Evolutionary conservation across 164 flowering plant genomes (phyloP), one percentile per base, ranked within the genome.

Genomic region (Kalanchoe fedtschenkoi): DNA sequence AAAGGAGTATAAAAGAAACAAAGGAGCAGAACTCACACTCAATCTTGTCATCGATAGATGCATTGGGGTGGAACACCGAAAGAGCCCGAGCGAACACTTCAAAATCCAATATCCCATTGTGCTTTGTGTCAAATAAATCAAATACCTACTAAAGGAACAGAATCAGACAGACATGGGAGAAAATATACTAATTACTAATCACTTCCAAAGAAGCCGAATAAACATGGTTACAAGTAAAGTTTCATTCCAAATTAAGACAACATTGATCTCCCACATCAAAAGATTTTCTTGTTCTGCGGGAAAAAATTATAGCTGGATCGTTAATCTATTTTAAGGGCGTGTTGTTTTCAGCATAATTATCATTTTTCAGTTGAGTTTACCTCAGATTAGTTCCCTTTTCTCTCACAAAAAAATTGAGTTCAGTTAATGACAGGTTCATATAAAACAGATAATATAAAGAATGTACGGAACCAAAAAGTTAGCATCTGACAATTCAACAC

Each of bases 51-150:
- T 87, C 93, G 67, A 84, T 77, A 28, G 86, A 83, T 30, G 93
- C 93, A 70, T 81, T 81, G 41, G 95, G 95, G 69, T 87, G 95
- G 63, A 87, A 87, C 37, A 87, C 90, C 24, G 95, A 87, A 10
- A 87, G 84, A 15, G 90, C 88, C 41, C 90, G 87, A n/a, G 90
- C 90, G 72, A 87, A 87, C 74, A 84, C 95, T 67, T 87, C 90
- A 68, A 87, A 87, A 22, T 81, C 95, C 63, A 87, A 77, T 54
- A 87, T 81, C 30, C 88, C 89, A 66, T 83, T 87, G 69, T 87
- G 93, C 65, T 81, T 87, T 70, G 88, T 87, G 69, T 87, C 93
- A 67, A 87, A 87, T 72, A 87, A 79, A 69, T 87, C 90, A 76
- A 87, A 87, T 11, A 87, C 89, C 95, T 81, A 37, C 39, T 8